Evolutionary conservation across 2,329 filamentous ascomycete species (phyloP).

Genomic region (Claviceps arundinis): DNA sequence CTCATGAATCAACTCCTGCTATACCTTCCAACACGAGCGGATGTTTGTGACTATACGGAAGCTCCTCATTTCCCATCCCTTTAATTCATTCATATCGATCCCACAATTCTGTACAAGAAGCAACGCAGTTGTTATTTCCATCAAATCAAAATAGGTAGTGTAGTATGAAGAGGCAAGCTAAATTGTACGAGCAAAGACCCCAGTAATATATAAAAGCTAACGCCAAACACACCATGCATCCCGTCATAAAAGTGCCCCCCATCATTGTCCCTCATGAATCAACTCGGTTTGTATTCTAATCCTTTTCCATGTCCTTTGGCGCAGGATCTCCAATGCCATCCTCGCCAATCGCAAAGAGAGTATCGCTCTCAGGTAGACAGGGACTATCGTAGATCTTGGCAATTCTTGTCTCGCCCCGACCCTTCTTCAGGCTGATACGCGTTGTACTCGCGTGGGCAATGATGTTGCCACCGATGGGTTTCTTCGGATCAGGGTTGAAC

Average conservation of each 20-base stretch:
- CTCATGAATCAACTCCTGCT: constrained; percentile 5
- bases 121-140: too few relatives aligned
- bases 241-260: not conserved
- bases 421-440: constrained; percentile 88
- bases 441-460: constrained; percentile 97
- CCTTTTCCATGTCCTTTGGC: constrained; percentile 90
- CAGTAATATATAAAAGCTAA: constrained; percentile 8
- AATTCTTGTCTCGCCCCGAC: constrained; percentile 84
- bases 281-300: constrained; percentile 23
- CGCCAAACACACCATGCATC: constrained; percentile 18
- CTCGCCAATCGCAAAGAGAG: constrained; percentile 91
- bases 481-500: constrained; percentile 99
- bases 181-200: not conserved
- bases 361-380: constrained; percentile 91
- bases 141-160: too few relatives aligned
- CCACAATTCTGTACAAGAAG: too few relatives aligned
- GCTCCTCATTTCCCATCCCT: too few relatives aligned
- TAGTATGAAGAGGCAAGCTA: not conserved
- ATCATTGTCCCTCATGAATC: constrained; percentile 7
- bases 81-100: too few relatives aligned
- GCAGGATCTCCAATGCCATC: constrained; percentile 93
- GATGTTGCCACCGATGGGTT: constrained; percentile 96
- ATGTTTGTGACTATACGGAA: too few relatives aligned
- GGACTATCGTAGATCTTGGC: constrained; percentile 99
- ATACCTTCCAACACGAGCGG: too few relatives aligned